A percentile compares a stretch with the other conserved stretches of the same genome.
Conservation (phyloP, 2,329 filamentous ascomycete species). For the Periconia sp. region DNA sequence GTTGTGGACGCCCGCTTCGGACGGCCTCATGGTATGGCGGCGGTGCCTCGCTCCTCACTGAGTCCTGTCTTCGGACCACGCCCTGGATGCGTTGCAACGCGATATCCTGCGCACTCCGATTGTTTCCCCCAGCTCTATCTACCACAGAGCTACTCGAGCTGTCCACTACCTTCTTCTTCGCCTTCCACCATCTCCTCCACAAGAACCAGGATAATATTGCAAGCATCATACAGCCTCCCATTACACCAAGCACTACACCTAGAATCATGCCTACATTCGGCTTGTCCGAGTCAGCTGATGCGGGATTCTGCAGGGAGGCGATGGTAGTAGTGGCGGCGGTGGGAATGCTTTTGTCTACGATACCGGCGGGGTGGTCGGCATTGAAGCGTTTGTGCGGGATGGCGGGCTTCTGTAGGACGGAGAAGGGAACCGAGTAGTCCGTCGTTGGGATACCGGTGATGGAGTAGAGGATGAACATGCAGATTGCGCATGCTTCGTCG, state of each 20-base stretch:
- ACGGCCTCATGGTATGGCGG: conserved; percentile 12
- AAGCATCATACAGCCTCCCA: conserved; percentile 1
- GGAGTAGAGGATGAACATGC: conserved; percentile 4
- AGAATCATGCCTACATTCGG: conserved; percentile 4
- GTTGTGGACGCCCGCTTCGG: too few relatives aligned
- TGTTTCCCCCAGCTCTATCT: too few relatives aligned
- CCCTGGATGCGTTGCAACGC: conserved; percentile 4
- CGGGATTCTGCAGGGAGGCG: neutral
- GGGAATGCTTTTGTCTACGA: neutral
- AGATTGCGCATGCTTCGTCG: conserved; percentile 6
- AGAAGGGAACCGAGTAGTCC: conserved; percentile 10
- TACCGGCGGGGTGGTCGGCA: conserved; percentile 3
- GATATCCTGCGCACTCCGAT: neutral
- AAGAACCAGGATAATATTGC: neutral
- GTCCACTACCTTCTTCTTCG: neutral
- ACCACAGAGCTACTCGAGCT: neutral
- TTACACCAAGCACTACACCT: conserved; percentile 9
- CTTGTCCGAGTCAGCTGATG: neutral
- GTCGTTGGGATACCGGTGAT: neutral
- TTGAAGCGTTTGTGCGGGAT: conserved; percentile 4
- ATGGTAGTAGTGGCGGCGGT: neutral
- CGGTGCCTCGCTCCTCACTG: conserved; percentile 6
- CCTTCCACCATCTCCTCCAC: conserved; percentile 2
- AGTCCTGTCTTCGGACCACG: conserved; percentile 8
- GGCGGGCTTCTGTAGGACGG: neutral